Base-by-base conservation (phyloP, 2,329 filamentous ascomycete genomes). In the Coniochaeta sp. region DNA sequence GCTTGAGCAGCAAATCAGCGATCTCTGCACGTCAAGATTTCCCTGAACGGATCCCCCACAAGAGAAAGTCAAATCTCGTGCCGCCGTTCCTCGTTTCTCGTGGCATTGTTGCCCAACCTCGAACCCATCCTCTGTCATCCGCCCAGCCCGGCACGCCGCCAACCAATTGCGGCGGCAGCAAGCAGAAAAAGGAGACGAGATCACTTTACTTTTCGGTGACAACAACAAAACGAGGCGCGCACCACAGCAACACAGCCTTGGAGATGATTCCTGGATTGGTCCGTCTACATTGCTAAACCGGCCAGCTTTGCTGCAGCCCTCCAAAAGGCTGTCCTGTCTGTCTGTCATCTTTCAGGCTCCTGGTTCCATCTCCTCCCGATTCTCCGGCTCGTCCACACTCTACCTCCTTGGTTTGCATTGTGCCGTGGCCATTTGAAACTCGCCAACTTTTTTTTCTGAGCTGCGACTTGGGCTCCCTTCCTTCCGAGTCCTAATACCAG, bases 381-480 rank as follows among this genome's bases (percentile, higher is more conserved):
- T 17, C 22, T 52, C 47, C 47, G 47, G 47, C 47, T 52, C 47
- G 47, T 52, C 26, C 47, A 31, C 47, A 52, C 24, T 52, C 24
- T 52, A 24, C 47, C 47, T 31, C 22, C 7, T 12, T 31, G 22
- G 11, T 36, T 55, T 63, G 61, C 62, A 64, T 62, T 64, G 61
- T 62, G 61, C 62, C 58, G 58, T 58, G 55, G 61, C 60, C 40
- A 59, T 63, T 62, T 65, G 58, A 64, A 63, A 65, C 60, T 38
- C 62, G 60, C 58, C 55, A 62, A 57, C 44, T 22, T 63, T 63
- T 52, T 31, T 17, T 16, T 31, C 14, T n/a, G 12, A 26, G 47
- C 12, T 31, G 16, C 47, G 24, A 52, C 22, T 16, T 17, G 22
- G n/a, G 24, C 6, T n/a, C 47, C 6, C 47, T 17, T 61, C 34